Conservation (phyloP, 1,284 basidiomycete genomes). For the Cutaneotrichosporon mucoides region DNA sequence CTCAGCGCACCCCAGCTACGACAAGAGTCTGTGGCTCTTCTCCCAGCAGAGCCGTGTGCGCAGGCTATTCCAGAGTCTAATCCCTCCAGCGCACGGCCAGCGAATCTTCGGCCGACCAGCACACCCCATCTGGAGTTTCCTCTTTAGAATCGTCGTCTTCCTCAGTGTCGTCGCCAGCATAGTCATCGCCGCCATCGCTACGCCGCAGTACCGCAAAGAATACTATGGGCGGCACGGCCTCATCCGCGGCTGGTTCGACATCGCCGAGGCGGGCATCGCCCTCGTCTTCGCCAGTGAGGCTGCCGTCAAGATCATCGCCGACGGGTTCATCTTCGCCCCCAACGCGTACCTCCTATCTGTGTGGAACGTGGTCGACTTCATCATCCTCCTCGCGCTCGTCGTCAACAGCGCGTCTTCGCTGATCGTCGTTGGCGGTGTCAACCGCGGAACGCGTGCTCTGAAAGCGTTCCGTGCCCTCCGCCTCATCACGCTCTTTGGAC, state of each 20-base stretch:
- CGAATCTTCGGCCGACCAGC: conserved; percentile 72
- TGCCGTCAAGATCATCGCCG: conserved; percentile 80
- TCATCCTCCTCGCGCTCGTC: conserved; percentile 76
- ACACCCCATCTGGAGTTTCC: conserved; percentile 63
- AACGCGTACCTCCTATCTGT: conserved; percentile 89
- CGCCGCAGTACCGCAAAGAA: conserved; percentile 74
- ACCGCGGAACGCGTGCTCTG: conserved; percentile 75
- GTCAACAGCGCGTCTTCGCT: conserved; percentile 77
- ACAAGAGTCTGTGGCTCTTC: conserved; percentile 86
- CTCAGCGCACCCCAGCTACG: conserved; percentile 80
- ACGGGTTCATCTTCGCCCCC: conserved; percentile 87
- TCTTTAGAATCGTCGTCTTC: conserved; percentile 73
- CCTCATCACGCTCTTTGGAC: conserved; percentile 81
- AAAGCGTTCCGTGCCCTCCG: conserved; percentile 87
- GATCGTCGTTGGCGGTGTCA: conserved; percentile 72
- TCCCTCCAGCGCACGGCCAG: conserved; percentile 76
- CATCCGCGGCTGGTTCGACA: conserved; percentile 76
- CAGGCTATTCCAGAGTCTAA: conserved; percentile 74
- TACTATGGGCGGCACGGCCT: conserved; percentile 64
- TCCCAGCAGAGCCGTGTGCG: conserved; percentile 75
- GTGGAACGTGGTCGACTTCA: conserved; percentile 89
- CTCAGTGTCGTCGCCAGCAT: conserved; percentile 78
- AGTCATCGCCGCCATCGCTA: conserved; percentile 77
- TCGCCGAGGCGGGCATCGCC: conserved; percentile 73
- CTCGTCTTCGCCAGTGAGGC: conserved; percentile 78